These are phyloP conservation scores for Stagonosporopsis rhizophila DNA, from an alignment of 2,329 filamentous ascomycete species.

Conservation along the genomic window DNA sequence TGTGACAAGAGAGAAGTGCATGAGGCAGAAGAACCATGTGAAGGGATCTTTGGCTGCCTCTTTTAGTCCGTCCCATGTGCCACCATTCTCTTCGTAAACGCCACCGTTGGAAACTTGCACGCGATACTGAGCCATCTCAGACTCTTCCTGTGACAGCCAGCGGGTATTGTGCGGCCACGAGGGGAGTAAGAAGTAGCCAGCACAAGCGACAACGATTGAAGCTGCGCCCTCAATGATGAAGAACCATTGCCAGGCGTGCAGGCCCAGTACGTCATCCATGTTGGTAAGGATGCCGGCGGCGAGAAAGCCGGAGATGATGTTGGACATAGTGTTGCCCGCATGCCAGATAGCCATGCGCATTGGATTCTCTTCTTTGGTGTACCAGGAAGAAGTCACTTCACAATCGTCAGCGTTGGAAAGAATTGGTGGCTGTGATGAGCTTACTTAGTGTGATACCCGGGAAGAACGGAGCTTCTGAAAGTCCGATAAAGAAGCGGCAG, in stretches of 20 bases:
- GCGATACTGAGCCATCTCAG: constrained; percentile 39
- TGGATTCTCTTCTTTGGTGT: constrained; percentile 55
- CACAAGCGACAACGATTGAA: constrained; percentile 51
- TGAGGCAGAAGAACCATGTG: constrained; percentile 51
- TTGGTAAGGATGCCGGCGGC: constrained; percentile 56
- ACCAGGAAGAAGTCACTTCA: constrained; percentile 53
- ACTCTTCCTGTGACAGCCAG: constrained; percentile 22
- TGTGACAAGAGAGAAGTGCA: constrained; percentile 50
- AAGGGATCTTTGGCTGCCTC: constrained; percentile 50
- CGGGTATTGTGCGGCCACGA: constrained; percentile 24
- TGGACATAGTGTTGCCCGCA: constrained; percentile 56
- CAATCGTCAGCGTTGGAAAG: neutral
- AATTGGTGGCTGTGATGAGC: constrained; percentile 11
- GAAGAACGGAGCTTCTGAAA: constrained; percentile 51
- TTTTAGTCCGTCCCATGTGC: constrained; percentile 50
- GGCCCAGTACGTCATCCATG: constrained; percentile 51
- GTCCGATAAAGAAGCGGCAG: constrained; percentile 49
- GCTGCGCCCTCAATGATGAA: constrained; percentile 63
- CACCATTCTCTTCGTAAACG: constrained; percentile 50
- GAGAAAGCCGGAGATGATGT: constrained; percentile 56
- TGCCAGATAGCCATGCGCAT: constrained; percentile 57
- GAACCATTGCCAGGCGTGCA: constrained; percentile 54
- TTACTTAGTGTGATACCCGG: constrained; percentile 50
- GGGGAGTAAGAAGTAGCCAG: constrained; percentile 49
- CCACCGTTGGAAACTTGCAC: constrained; percentile 40